These are phyloP conservation scores for Backusella macrospora DNA, from an alignment of 192 early-diverging fungal species.

Conservation along the genomic window DNA sequence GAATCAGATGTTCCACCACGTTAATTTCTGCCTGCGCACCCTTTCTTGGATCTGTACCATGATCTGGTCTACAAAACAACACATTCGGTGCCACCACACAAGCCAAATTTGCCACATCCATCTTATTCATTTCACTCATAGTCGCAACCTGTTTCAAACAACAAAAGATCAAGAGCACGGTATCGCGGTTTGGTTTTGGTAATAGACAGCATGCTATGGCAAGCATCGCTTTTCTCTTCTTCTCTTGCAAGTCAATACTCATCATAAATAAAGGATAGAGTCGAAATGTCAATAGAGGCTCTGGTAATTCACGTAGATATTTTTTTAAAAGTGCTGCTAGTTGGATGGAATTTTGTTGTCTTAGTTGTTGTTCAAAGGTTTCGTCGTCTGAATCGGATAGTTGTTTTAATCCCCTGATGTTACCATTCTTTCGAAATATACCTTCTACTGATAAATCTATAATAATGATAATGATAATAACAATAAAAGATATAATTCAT, in stretches of 20 bases:
- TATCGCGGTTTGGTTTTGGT: constrained; percentile 90
- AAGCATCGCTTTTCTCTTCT: constrained; percentile 56
- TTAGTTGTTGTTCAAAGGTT: constrained; percentile 44
- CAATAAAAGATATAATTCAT: constrained; percentile 1
- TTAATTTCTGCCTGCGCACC: constrained; percentile 24
- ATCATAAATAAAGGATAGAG: constrained; percentile 78
- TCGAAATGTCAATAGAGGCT: constrained; percentile 90
- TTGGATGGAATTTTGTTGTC: constrained; percentile 76
- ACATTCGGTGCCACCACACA: constrained; percentile 95
- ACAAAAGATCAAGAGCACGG: constrained; percentile 82
- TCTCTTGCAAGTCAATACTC: background rate
- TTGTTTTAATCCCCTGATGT: constrained; percentile 88
- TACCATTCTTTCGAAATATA: constrained; percentile 98
- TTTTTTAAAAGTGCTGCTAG: constrained; percentile 95
- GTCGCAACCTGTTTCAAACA: constrained; percentile 87
- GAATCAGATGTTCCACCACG: constrained; percentile 31
- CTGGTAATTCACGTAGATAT: constrained; percentile 94
- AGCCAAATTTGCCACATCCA: constrained; percentile 91
- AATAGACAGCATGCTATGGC: constrained; percentile 84
- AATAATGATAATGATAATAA: background rate
- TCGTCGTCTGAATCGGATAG: constrained; percentile 74
- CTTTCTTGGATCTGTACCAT: background rate
- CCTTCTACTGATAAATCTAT: constrained; percentile 88
- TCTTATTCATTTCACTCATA: constrained; percentile 80
- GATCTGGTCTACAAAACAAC: constrained; percentile 70